phyloP scores from a whole-genome alignment of 805 yeast species.

The Sugiyamaella qingdaonensis region DNA sequence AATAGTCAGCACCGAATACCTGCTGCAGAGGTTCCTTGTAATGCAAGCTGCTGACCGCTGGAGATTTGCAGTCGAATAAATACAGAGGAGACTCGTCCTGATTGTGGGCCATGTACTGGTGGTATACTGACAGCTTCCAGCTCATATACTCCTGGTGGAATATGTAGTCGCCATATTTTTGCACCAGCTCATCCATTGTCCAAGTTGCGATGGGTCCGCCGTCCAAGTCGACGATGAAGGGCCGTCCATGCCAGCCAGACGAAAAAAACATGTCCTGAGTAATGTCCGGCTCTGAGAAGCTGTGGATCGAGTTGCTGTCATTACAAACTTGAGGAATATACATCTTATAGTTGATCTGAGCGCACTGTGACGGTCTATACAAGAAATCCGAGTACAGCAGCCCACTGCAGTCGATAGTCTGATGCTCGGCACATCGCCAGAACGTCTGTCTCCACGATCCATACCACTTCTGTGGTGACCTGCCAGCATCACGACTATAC shows the following conservation, averaged over 20 bases:
- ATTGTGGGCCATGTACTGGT: slow-evolving; percentile 57
- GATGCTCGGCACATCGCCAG: slow-evolving; percentile 26
- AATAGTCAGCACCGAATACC: slow-evolving; percentile 56
- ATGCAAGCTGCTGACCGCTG: slow-evolving; percentile 55
- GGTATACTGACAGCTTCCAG: slow-evolving; percentile 65
- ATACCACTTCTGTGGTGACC: slow-evolving; percentile 47
- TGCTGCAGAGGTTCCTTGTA: slow-evolving; percentile 45
- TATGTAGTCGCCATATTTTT: slow-evolving; percentile 50
- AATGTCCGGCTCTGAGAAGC: slow-evolving; percentile 45
- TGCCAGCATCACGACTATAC: slow-evolving; percentile 30
- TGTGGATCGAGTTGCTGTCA: slow-evolving; percentile 44
- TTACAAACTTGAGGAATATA: slow-evolving; percentile 39
- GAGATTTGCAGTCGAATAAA: slow-evolving; percentile 73
- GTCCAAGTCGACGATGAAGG: slow-evolving; percentile 54
- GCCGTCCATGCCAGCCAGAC: slow-evolving; percentile 44
- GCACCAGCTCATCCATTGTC: slow-evolving; percentile 47
- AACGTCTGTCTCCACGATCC: slow-evolving; percentile 80
- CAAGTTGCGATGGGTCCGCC: slow-evolving; percentile 56
- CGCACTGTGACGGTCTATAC: slow-evolving; percentile 78
- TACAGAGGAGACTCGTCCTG: slow-evolving; percentile 81
- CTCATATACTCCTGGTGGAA: slow-evolving; percentile 84
- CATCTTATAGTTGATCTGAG: slow-evolving; percentile 58
- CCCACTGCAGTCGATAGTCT: slow-evolving; percentile 28
- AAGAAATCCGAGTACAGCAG: slow-evolving; percentile 68
- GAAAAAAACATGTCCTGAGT: slow-evolving; percentile 52